Conservation (phyloP, 331 rosid genomes). For the Malus hybrid region DNA sequence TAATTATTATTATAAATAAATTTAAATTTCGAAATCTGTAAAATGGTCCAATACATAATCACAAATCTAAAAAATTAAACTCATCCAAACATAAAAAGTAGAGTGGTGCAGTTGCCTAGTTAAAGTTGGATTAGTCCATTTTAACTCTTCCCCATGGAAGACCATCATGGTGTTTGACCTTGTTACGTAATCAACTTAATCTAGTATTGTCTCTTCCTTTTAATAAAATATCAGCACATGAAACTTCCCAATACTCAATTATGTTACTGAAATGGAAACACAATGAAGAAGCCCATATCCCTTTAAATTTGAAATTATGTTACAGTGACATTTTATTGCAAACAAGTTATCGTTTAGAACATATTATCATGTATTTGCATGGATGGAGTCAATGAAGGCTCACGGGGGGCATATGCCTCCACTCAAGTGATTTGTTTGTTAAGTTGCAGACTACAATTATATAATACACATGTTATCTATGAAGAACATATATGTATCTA, state of each 20-base stretch:
- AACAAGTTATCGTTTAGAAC: neutral
- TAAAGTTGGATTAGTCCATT: neutral
- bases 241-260: neutral
- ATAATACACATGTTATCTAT: too few species aligned
- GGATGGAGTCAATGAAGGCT: too few species aligned
- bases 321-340: neutral
- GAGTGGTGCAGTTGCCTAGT: too few species aligned
- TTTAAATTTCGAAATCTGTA: rapidly evolving
- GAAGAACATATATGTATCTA: too few species aligned
- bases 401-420: too few species aligned
- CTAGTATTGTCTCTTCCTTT: neutral
- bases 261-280: neutral
- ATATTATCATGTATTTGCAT: neutral
- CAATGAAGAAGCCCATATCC: neutral
- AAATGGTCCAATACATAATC: rapidly evolving
- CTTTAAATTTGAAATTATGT: rapidly evolving
- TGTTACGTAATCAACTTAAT: neutral
- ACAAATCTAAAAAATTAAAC: too few species aligned
- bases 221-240: neutral
- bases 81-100: too few species aligned
- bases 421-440: too few species aligned
- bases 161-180: neutral
- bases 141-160: neutral
- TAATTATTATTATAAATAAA: too few species aligned
- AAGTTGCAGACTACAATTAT: too few species aligned